Base-by-base conservation (phyloP, 2,329 filamentous ascomycete genomes). In the Cladosporium sp. region DNA sequence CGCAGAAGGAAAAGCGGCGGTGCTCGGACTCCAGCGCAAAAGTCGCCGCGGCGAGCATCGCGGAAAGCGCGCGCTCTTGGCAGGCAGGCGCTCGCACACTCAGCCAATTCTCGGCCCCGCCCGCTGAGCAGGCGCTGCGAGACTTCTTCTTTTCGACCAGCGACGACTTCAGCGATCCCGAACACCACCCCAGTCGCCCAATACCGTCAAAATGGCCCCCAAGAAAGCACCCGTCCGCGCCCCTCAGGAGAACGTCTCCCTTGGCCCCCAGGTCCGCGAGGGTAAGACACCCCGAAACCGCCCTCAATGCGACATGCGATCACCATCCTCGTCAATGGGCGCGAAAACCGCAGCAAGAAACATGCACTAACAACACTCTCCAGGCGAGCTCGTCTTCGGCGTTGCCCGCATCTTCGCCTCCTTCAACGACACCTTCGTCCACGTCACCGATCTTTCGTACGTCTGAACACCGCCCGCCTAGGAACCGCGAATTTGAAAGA, bases 401-500 rank as follows among this genome's bases (percentile, higher is more conserved):
- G 92, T 96, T 82, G 92, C 92, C 78, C 90, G 92, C 79, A 97
- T 97, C 84, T 94, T 97, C 81, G 92, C 92, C 74, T 96, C 90
- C 68, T 80, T 81, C 72, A 80, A 81, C 72, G 78, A 80, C 67
- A 81, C 78, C 71, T 81, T 81, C 75, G 94, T 99, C 78, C 94
- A 99, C 84, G 91, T 99, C 78, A 99, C 94, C 84, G 94, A 97
- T 96, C 91, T 99, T 79, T 78, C 76, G 73, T 75, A 71, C 65
- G 72, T 72, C 59, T 69, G 55, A 66, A 61, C 59, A 43, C 30
- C 36, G 51, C 28, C 40, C 54, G 30, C 20, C 42, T 20, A 30
- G 47, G 42, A 52, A 15, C 22, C 42, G 20, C 59, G 36, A 51
- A 49, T 37, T 34, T 49, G 43, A 50, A 47, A 59, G 20, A 60